Conservation (phyloP, 2,329 filamentous ascomycete genomes). For the Botrytis fragariae region DNA sequence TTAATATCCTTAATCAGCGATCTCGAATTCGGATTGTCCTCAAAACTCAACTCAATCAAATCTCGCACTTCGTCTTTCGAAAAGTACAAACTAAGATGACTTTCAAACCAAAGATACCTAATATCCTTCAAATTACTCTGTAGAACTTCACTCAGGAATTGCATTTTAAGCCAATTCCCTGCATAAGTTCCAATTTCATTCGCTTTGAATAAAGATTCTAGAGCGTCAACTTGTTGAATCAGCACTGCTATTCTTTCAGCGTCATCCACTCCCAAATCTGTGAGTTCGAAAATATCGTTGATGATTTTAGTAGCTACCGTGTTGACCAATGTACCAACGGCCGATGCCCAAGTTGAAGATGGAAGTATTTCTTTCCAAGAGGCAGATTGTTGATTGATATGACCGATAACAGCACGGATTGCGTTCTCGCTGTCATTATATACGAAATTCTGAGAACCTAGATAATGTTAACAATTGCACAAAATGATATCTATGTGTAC, state of each 20-base stretch:
- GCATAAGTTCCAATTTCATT: constrained; percentile 61
- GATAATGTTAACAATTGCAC: constrained; percentile 15
- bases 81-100: constrained; percentile 64
- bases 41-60: constrained; percentile 61
- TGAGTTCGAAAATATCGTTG: constrained; percentile 58
- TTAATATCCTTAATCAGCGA: constrained; percentile 59
- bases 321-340: constrained; percentile 59
- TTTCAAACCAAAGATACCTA: constrained; percentile 62
- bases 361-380: constrained; percentile 59
- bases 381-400: constrained; percentile 52
- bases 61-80: constrained; percentile 60
- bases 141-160: constrained; percentile 62
- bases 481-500: constrained; percentile 12
- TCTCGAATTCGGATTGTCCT: constrained; percentile 56
- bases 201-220: constrained; percentile 57
- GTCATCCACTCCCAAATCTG: constrained; percentile 61
- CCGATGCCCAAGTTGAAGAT: constrained; percentile 61
- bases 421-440: constrained; percentile 54
- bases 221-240: constrained; percentile 54
- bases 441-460: constrained; percentile 56
- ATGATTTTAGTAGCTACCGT: constrained; percentile 61
- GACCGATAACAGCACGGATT: constrained; percentile 52
- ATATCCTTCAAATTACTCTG: constrained; percentile 66
- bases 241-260: constrained; percentile 59
- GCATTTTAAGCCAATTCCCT: constrained; percentile 59